A percentile compares a stretch with the other conserved stretches of the same genome.
Evolutionary conservation across 345 rosid species (phyloP).

Genomic region (Salix exigua): DNA sequence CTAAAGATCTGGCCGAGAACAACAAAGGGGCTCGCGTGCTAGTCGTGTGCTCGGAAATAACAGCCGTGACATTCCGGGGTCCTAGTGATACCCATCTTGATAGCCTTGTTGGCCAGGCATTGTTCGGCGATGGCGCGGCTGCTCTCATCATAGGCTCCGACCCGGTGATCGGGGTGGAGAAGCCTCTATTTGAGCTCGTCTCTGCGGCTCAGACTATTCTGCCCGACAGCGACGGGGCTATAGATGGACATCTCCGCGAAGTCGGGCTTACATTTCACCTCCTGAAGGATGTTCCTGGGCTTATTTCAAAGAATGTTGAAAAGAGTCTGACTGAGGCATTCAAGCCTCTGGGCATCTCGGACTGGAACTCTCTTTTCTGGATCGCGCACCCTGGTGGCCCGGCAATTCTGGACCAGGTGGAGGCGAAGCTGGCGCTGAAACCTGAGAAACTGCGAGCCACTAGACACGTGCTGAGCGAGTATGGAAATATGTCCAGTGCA

Average conservation of each 20-base stretch:
- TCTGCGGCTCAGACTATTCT: conserved; percentile 67
- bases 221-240: conserved; percentile 68
- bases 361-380: conserved; percentile 84
- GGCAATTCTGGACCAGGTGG: conserved; percentile 59
- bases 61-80: conserved; percentile 75
- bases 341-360: conserved; percentile 58
- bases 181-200: conserved; percentile 58
- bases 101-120: conserved; percentile 66
- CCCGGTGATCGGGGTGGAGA: conserved; percentile 43
- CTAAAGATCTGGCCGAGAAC: conserved; percentile 83
- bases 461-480: conserved; percentile 57
- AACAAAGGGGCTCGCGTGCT: conserved; percentile 73
- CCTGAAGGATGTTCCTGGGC: conserved; percentile 56
- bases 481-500: conserved; percentile 83
- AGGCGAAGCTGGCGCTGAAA: conserved; percentile 46
- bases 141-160: conserved; percentile 67
- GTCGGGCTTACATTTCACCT: conserved; percentile 68
- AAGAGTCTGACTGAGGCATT: conserved; percentile 65
- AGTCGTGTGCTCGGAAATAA: conserved; percentile 71
- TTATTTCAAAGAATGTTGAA: conserved; percentile 67
- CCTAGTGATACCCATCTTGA: conserved; percentile 66
- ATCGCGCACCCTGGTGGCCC: conserved; percentile 81
- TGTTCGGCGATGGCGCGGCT: conserved; percentile 71
- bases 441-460: conserved; percentile 58
- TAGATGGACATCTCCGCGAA: conserved; percentile 68